Percentiles rank a stretch among this genome's conserved stretches.
Conservation (phyloP, 2,329 filamentous ascomycete species). For the Colletotrichum sp. region DNA sequence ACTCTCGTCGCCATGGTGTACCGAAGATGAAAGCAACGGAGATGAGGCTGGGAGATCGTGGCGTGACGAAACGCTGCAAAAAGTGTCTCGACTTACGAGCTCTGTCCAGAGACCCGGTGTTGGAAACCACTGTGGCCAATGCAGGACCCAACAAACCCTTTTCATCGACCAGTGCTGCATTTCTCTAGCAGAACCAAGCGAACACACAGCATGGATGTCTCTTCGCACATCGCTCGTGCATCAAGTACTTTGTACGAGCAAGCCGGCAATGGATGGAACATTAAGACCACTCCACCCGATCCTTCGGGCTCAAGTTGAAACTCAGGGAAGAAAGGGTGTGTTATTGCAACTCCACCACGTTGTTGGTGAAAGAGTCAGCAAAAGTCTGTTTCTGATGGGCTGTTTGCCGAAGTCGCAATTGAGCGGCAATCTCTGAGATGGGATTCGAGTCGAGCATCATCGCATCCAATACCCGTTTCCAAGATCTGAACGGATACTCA, state of each 20-base stretch:
- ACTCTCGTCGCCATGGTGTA: not conserved
- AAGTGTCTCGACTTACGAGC: not conserved
- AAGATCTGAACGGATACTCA: not conserved
- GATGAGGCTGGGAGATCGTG: not conserved
- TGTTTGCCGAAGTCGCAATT: not conserved
- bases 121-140: not conserved
- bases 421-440: not conserved
- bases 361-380: not conserved
- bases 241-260: not conserved
- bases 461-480: not conserved
- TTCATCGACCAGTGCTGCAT: not conserved
- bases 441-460: not conserved
- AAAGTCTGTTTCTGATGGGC: not conserved
- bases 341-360: not conserved
- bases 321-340: not conserved
- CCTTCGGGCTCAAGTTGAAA: conserved; percentile 14
- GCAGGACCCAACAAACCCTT: not conserved
- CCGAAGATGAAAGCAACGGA: not conserved
- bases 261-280: not conserved
- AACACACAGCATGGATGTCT: not conserved
- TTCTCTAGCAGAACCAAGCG: not conserved
- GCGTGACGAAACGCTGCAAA: not conserved
- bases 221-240: not conserved
- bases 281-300: not conserved
- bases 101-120: not conserved